Conservation (phyloP, 768 basidiomycete species). For the Rhodotorula kratochvilovae region DNA sequence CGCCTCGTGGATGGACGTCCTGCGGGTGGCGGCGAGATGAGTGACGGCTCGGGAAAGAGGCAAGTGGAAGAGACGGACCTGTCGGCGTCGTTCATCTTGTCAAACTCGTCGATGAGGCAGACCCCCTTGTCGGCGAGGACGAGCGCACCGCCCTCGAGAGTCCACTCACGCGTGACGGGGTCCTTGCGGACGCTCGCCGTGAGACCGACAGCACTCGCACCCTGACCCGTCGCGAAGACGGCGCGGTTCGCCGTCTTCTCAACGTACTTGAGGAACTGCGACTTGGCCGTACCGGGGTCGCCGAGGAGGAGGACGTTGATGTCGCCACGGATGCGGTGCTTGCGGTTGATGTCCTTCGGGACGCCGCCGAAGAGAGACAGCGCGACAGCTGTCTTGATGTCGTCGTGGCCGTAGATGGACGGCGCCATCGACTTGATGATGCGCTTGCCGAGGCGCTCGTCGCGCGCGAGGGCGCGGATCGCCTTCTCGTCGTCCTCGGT, state of each 20-base stretch:
- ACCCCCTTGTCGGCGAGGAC: conserved; percentile 98
- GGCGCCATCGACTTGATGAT: conserved; percentile 98
- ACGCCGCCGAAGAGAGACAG: conserved; percentile 92
- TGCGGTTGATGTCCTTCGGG: conserved; percentile 90
- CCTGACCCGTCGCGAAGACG: conserved; percentile 97
- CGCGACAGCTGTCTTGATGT: conserved; percentile 96
- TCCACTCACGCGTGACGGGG: conserved; percentile 96
- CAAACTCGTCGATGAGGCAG: conserved; percentile 97
- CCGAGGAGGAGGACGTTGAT: conserved; percentile 95
- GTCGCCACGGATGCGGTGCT: conserved; percentile 92
- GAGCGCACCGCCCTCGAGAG: conserved; percentile 92
- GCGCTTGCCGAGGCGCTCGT: conserved; percentile 91
- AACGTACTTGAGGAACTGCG: conserved; percentile 96
- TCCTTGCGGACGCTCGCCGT: conserved; percentile 99
- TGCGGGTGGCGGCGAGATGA: background rate
- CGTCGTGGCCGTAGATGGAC: conserved; percentile 97
- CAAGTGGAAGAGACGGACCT: conserved; percentile 47
- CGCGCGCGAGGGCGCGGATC: conserved; percentile 77
- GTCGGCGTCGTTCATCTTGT: conserved; percentile 99
- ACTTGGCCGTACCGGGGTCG: conserved; percentile 98
- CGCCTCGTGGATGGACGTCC: conserved; percentile 95
- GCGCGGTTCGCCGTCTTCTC: conserved; percentile 98
- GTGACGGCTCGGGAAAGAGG: background rate
- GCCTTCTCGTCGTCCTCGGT: conserved; percentile 95
- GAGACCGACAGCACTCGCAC: conserved; percentile 94